Base-by-base conservation (phyloP, 805 yeast species). In the Myxozyma nipponensis region DNA sequence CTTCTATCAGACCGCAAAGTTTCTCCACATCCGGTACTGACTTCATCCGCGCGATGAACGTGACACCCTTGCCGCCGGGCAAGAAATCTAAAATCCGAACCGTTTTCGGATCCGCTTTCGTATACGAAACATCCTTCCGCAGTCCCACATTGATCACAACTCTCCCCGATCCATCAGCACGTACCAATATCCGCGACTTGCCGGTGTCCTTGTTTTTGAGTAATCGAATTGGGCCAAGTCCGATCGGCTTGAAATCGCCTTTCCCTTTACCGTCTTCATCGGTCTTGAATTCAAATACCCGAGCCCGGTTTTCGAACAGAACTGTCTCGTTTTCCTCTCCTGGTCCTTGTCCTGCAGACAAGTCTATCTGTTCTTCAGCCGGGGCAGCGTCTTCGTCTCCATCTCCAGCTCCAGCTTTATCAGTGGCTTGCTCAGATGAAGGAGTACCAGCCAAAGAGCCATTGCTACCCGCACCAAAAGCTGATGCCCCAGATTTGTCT, bases 81-180 rank as follows among this genome's bases (percentile, higher is more conserved):
- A 39, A 21, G 43, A 86, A 74, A 13, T 77, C 77, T 1, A 95
- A 86, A 28, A 88, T 71, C 57, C 83, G 76, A 13, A 89, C 81
- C 58, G 81, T 78, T 38, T 26, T 86, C 83, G 65, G 82, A 77
- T 43, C 91, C 82, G 49, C 71, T 2, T 77, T 72, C 9, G 76
- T 72, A 65, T 88, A 90, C 1, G 71, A 72, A 51, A 87, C 70
- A 13, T 42, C 49, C 17, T 45, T 42, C 32, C 51, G 49, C n/a
- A 59, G 36, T 35, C 41, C 30, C 13, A 81, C 72, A 65, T 91
- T 91, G 52, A 91, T 69, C 41, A 91, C 67, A 15, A 89, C 82
- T 60, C 95, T 78, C 36, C 84, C 83, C 36, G 88, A 82, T 25
- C 96, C 96, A 49, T 90, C 98, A 0, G 96, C 86, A 62, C 98